Evolutionary conservation across 495 filamentous ascomycete genomes (phyloP).

Genomic region (Podospora didyma): DNA sequence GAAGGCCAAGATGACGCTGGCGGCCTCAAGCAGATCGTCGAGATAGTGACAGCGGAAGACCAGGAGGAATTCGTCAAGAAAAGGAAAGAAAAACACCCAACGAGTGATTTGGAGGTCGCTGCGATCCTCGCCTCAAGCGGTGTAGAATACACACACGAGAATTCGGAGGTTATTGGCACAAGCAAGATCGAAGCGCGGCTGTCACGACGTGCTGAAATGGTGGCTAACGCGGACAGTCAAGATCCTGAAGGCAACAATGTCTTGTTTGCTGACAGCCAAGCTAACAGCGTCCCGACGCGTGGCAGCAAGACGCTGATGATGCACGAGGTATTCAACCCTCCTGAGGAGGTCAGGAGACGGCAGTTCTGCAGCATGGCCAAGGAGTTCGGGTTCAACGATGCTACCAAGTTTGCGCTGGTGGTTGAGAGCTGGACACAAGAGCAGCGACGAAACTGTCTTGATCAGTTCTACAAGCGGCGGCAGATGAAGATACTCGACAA

Average conservation of each 20-base stretch:
- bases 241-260: conserved; percentile 27
- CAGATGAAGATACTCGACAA: conserved; percentile 33
- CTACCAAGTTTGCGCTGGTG: conserved; percentile 84
- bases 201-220: conserved; percentile 67
- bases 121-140: conserved; percentile 87
- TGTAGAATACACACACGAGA: conserved; percentile 94
- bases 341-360: conserved; percentile 65
- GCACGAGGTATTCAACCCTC: conserved; percentile 71
- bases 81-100: conserved; percentile 22
- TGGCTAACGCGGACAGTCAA: conserved; percentile 44
- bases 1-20: conserved; percentile 51
- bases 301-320: conserved; percentile 29
- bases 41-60: conserved; percentile 58
- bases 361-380: conserved; percentile 91
- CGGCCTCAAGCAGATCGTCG: conserved; percentile 74
- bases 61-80: conserved; percentile 30
- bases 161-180: conserved; percentile 90
- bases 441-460: conserved; percentile 72
- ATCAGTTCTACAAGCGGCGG: conserved; percentile 67
- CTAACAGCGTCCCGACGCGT: neutral
- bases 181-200: conserved; percentile 79
- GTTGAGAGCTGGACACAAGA: conserved; percentile 93
- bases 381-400: conserved; percentile 69
- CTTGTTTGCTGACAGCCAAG: conserved; percentile 34
- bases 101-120: conserved; percentile 74